Percentiles rank a stretch among this genome's conserved stretches.
phyloP scores from a whole-genome alignment of 768 basidiomycete genomes.

The Phaeotremella skinneri region DNA sequence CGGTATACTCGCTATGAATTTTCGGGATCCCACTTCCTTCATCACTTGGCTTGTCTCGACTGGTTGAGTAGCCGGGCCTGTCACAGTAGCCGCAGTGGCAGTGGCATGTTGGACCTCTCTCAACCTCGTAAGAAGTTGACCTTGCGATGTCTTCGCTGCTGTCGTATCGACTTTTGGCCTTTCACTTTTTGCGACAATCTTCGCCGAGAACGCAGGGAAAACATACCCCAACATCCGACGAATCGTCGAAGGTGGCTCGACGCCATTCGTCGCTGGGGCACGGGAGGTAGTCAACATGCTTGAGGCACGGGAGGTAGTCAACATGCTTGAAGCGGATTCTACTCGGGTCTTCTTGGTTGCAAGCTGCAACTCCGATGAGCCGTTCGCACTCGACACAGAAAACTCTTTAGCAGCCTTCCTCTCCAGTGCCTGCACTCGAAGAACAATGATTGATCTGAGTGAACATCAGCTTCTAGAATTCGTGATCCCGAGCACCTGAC shows the following conservation, averaged over 20 bases:
- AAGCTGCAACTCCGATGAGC: neutral
- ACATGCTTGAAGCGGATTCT: neutral
- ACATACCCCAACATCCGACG: conserved; percentile 26
- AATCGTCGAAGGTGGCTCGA: conserved; percentile 36
- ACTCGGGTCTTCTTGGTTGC: conserved; percentile 6
- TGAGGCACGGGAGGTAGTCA: conserved; percentile 5
- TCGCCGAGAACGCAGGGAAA: conserved; percentile 21
- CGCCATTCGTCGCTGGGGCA: neutral
- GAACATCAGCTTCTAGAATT: neutral
- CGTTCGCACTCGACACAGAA: neutral
- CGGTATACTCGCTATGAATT: neutral
- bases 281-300: neutral
- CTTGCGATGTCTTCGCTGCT: neutral
- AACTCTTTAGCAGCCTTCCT: conserved; percentile 14
- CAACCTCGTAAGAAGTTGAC: conserved; percentile 1
- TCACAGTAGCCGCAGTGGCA: neutral
- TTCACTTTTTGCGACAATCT: too few species aligned
- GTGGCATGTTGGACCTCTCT: conserved; percentile 3
- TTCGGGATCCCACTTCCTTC: neutral
- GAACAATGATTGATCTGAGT: conserved; percentile 15
- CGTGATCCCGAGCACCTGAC: conserved; percentile 5
- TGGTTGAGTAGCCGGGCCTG: neutral
- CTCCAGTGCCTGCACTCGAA: conserved; percentile 38
- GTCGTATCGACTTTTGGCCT: neutral
- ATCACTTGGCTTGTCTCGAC: neutral